These are phyloP conservation scores for Cryptosporidium bovis DNA, from an alignment of 169 alveolate genomes.

Conservation along the genomic window DNA sequence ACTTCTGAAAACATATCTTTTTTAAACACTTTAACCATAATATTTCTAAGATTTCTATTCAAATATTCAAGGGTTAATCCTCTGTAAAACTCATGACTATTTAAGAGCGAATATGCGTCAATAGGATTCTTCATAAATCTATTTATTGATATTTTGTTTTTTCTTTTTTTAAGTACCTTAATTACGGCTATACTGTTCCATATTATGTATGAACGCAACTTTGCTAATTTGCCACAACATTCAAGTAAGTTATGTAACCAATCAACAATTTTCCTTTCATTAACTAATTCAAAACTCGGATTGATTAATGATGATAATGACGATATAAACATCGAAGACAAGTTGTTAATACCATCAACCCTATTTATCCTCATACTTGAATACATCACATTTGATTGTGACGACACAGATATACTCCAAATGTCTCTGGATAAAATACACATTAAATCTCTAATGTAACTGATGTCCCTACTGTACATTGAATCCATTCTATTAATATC, in stretches of 20 bases:
- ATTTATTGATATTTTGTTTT: slow-evolving; percentile 20
- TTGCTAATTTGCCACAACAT: slow-evolving; percentile 67
- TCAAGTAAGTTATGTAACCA: slow-evolving; percentile 68
- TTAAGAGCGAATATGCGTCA: slow-evolving; percentile 27
- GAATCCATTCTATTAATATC: slow-evolving; percentile 73
- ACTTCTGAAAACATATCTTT: slow-evolving; percentile 51
- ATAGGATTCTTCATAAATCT: slow-evolving; percentile 51
- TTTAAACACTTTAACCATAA: slow-evolving; percentile 50
- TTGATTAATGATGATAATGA: slow-evolving; percentile 7
- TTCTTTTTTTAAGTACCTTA: slow-evolving; percentile 65
- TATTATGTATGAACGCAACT: slow-evolving; percentile 43
- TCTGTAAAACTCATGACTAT: slow-evolving; percentile 37
- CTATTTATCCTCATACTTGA: neutral
- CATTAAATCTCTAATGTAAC: slow-evolving; percentile 46
- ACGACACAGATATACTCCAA: slow-evolving; percentile 24
- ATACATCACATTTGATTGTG: neutral
- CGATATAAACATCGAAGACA: slow-evolving; percentile 37
- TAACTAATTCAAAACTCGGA: slow-evolving; percentile 19
- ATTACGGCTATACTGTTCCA: slow-evolving; percentile 75
- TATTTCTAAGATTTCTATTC: slow-evolving; percentile 18
- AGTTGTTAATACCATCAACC: neutral
- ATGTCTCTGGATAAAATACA: slow-evolving; percentile 31
- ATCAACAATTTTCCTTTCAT: slow-evolving; percentile 45
- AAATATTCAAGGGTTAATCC: slow-evolving; percentile 35
- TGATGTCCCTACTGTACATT: slow-evolving; percentile 57